Evolutionary conservation across 2,329 filamentous ascomycete species (phyloP).

Genomic region (Ophiostoma sp.): DNA sequence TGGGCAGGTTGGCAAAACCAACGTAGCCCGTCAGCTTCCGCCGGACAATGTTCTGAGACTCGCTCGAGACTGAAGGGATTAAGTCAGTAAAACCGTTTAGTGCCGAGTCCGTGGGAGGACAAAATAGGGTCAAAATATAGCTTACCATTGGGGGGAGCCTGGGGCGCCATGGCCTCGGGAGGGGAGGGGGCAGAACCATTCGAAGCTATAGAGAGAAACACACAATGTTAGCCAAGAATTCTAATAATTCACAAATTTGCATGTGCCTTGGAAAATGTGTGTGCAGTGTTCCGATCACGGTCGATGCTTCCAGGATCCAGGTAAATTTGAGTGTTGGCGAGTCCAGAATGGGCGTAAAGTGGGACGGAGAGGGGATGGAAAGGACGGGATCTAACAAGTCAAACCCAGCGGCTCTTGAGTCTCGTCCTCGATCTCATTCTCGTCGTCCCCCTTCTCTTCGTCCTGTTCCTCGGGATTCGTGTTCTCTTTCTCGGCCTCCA

Average conservation of each 20-base stretch:
- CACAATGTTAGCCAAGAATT: conserved; percentile 41
- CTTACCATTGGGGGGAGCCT: conserved; percentile 38
- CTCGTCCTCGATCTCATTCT: conserved; percentile 5
- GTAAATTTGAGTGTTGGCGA: background rate
- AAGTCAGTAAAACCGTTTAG: background rate
- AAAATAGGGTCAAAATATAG: background rate
- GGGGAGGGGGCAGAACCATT: conserved; percentile 43
- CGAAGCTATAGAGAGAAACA: conserved; percentile 39
- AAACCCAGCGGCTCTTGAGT: background rate
- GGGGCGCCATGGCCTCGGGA: conserved; percentile 44
- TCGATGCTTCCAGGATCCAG: conserved; percentile 10
- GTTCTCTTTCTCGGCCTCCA: background rate
- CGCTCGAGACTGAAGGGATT: conserved; percentile 46
- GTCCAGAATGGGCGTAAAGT: background rate
- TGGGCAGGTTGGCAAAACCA: conserved; percentile 96
- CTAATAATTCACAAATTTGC: background rate
- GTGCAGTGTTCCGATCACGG: background rate
- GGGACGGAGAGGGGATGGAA: background rate
- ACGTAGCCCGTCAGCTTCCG: conserved; percentile 98
- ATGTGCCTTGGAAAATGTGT: background rate
- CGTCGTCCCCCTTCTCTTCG: background rate
- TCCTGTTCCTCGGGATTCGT: background rate
- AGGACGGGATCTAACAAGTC: conserved; percentile 18
- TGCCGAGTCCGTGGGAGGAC: too few species aligned
- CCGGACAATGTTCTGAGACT: conserved; percentile 93